Conservation (phyloP, 2,329 filamentous ascomycete species). For the Plenodomus biglobosus region DNA sequence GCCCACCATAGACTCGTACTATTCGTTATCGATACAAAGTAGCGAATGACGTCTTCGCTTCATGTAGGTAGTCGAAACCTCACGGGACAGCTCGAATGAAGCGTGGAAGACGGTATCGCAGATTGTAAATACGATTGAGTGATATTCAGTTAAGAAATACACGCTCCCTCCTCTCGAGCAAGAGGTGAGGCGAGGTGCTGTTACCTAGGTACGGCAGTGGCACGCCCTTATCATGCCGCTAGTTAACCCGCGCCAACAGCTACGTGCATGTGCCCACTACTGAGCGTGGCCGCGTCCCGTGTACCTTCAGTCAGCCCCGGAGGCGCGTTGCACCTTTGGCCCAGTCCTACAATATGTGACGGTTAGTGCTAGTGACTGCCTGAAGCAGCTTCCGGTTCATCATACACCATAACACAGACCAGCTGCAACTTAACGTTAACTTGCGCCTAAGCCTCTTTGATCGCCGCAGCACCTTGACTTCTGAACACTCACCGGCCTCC, state of each 20-base stretch:
- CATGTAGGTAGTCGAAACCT: too few species aligned
- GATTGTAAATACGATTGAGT: not conserved
- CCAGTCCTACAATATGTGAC: conserved; percentile 39
- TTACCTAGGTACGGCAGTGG: conserved; percentile 8
- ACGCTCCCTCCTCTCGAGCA: not conserved
- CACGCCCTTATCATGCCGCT: conserved; percentile 15
- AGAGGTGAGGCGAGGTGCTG: not conserved
- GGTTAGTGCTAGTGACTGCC: conserved; percentile 28
- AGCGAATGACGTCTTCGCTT: conserved; percentile 11
- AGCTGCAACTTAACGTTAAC: conserved; percentile 1
- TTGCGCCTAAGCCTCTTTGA: conserved; percentile 14
- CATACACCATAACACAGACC: conserved; percentile 3
- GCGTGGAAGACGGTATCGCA: not conserved
- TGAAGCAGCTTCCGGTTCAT: conserved; percentile 28
- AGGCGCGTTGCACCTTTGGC: conserved; percentile 31
- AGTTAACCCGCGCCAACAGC: not conserved
- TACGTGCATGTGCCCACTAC: not conserved
- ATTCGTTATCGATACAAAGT: conserved; percentile 19
- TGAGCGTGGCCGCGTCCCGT: conserved; percentile 19
- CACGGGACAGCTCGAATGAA: too few species aligned
- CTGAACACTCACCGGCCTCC: conserved; percentile 8
- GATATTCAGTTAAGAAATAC: not conserved
- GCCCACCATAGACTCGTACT: not conserved
- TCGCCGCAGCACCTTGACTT: conserved; percentile 14
- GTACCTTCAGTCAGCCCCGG: conserved; percentile 20